These are phyloP conservation scores for Eimeria zaria DNA, from an alignment of 169 alveolate species.

Conservation along the genomic window DNA sequence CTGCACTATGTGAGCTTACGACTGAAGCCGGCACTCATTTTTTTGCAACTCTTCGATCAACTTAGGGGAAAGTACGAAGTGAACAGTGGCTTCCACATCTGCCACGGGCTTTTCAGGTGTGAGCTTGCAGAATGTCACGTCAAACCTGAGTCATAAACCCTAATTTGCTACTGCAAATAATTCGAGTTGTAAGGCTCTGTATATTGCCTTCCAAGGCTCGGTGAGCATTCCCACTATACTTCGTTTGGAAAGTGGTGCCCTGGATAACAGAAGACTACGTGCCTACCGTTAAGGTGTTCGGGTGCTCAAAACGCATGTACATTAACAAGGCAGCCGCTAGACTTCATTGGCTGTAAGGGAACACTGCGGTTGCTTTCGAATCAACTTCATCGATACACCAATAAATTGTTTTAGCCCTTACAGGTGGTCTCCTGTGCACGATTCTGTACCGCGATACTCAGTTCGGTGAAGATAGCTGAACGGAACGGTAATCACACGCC, in stretches of 20 bases:
- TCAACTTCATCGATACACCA: not conserved
- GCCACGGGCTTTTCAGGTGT: slow-evolving; percentile 82
- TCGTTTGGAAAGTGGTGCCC: not conserved
- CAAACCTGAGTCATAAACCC: slow-evolving; percentile 30
- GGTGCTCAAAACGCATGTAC: not conserved
- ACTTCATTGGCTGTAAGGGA: too few relatives aligned
- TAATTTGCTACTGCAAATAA: not conserved
- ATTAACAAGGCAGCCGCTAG: not conserved
- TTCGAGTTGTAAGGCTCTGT: not conserved
- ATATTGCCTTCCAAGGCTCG: not conserved
- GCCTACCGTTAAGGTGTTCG: not conserved
- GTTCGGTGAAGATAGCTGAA: slow-evolving; percentile 61
- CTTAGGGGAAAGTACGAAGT: slow-evolving; percentile 39
- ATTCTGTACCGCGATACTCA: slow-evolving; percentile 22
- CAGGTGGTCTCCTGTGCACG: slow-evolving; percentile 53
- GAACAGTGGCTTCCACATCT: slow-evolving; percentile 83
- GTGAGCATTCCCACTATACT: too few relatives aligned
- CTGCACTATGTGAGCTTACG: not conserved
- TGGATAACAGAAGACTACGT: too few relatives aligned
- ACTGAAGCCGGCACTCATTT: not conserved
- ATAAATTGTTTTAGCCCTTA: not conserved
- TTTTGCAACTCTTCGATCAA: slow-evolving; percentile 8
- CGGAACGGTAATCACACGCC: not conserved
- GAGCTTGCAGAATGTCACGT: slow-evolving; percentile 80
- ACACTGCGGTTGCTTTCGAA: not conserved